Percentiles rank a stretch among this genome's conserved stretches.
phyloP scores from a whole-genome alignment of 257 asterid species.

The Solanum appendiculatum region DNA sequence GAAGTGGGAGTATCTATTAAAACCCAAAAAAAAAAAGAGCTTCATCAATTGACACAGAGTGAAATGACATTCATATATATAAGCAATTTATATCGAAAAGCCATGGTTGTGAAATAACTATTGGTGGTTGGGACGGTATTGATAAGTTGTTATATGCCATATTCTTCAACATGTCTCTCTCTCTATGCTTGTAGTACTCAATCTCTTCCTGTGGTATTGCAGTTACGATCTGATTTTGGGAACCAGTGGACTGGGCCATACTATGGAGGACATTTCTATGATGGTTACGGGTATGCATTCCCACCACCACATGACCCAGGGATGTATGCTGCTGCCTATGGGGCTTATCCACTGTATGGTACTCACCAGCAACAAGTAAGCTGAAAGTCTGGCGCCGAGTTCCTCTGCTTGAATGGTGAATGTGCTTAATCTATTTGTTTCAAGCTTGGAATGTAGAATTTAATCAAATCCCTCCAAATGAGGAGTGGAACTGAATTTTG shows the following conservation, averaged over 20 bases:
- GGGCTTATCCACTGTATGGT: constrained; percentile 72
- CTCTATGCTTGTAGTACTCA: neutral
- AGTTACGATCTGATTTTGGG: constrained; percentile 61
- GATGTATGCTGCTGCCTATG: constrained; percentile 78
- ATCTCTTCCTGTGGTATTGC: constrained; percentile 11
- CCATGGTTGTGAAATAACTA: neutral
- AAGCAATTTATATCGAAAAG: neutral
- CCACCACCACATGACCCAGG: constrained; percentile 65
- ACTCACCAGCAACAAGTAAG: constrained; percentile 89
- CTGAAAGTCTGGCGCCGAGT: constrained; percentile 18
- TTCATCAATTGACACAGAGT: neutral
- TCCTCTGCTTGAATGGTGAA: neutral
- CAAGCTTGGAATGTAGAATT: constrained; percentile 24
- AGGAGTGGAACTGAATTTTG: constrained; percentile 71
- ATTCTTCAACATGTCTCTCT: neutral
- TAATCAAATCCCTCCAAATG: constrained; percentile 23
- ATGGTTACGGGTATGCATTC: constrained; percentile 69
- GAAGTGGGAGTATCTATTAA: neutral
- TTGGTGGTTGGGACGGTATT: neutral
- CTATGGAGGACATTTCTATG: constrained; percentile 78
- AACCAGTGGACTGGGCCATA: constrained; percentile 76
- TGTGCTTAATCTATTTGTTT: constrained; percentile 13
- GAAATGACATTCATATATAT: neutral
- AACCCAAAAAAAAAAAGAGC: neutral
- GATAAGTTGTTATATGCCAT: neutral